A percentile compares a stretch with the other conserved stretches of the same genome.
These are phyloP conservation scores for Laguncularia racemosa DNA, from an alignment of 345 rosid genomes.

Conservation along the genomic window DNA sequence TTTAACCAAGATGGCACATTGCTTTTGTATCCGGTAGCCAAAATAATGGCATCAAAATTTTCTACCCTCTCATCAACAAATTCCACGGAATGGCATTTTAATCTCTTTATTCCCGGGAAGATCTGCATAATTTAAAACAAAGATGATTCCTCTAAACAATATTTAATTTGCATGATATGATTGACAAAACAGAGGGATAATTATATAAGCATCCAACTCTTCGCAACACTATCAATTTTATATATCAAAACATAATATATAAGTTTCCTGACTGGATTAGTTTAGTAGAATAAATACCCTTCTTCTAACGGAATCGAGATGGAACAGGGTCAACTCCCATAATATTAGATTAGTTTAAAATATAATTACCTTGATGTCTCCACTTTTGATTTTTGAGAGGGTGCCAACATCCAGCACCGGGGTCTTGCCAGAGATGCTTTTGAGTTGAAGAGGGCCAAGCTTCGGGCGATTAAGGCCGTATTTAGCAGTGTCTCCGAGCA, in stretches of 20 bases:
- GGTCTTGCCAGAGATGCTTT: slow-evolving; percentile 59
- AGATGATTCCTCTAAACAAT: not conserved
- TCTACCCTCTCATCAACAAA: slow-evolving; percentile 63
- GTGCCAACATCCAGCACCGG: slow-evolving; percentile 86
- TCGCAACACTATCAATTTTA: no score
- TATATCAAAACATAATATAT: no score
- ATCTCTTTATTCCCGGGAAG: slow-evolving; percentile 44
- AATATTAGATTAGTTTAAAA: no score
- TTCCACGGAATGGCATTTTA: slow-evolving; percentile 41
- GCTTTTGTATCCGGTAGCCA: slow-evolving; percentile 88
- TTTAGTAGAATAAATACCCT: no score
- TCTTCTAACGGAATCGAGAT: no score
- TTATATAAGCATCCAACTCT: no score
- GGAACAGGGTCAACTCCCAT: no score
- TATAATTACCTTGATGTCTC: slow-evolving; percentile 57
- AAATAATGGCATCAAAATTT: slow-evolving; percentile 62
- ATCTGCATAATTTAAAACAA: slow-evolving; percentile 29
- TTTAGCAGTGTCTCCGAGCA: slow-evolving; percentile 56
- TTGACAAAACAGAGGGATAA: no score
- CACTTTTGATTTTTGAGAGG: slow-evolving; percentile 55
- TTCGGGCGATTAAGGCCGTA: slow-evolving; percentile 60
- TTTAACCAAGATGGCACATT: slow-evolving; percentile 79
- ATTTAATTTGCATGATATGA: no score
- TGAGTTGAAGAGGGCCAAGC: slow-evolving; percentile 71
- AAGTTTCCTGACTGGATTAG: no score